phyloP scores from a whole-genome alignment of 2,329 filamentous ascomycete genomes.

The Aspergillus novofumigatus region DNA sequence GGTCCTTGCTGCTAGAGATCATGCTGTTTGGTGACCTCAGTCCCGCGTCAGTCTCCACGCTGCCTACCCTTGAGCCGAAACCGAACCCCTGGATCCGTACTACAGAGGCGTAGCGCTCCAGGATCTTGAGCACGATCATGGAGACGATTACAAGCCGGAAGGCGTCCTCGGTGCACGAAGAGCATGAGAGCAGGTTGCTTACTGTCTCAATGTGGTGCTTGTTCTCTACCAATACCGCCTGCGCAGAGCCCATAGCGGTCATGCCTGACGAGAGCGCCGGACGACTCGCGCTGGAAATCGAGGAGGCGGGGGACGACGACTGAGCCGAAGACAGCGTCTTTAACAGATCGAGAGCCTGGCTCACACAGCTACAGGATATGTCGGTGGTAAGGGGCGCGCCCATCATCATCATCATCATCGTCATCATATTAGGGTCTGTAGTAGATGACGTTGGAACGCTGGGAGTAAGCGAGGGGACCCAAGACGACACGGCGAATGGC shows the following conservation, averaged over 20 bases:
- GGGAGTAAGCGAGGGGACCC: no score
- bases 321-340: background rate
- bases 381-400: background rate
- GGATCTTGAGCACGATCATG: conserved; percentile 33
- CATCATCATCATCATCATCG: no score
- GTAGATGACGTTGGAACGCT: no score
- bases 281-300: no score
- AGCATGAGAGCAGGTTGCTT: conserved; percentile 29
- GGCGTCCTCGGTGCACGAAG: conserved; percentile 27
- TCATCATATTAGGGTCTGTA: no score
- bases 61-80: no score
- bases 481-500: no score
- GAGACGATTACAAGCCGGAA: conserved; percentile 31
- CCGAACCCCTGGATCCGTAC: conserved; percentile 7
- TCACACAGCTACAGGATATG: background rate
- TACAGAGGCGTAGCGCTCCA: conserved; percentile 29
- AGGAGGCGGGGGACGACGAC: background rate
- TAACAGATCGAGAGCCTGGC: background rate
- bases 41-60: no score
- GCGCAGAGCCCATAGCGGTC: no score
- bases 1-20: no score
- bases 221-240: conserved; percentile 15
- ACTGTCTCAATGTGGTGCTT: conserved; percentile 25
- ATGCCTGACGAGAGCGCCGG: no score
- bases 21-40: no score